Percentiles rank a stretch among this genome's conserved stretches.
These are phyloP conservation scores for Earliella scabrosa DNA, from an alignment of 1,284 basidiomycete species.

Conservation along the genomic window DNA sequence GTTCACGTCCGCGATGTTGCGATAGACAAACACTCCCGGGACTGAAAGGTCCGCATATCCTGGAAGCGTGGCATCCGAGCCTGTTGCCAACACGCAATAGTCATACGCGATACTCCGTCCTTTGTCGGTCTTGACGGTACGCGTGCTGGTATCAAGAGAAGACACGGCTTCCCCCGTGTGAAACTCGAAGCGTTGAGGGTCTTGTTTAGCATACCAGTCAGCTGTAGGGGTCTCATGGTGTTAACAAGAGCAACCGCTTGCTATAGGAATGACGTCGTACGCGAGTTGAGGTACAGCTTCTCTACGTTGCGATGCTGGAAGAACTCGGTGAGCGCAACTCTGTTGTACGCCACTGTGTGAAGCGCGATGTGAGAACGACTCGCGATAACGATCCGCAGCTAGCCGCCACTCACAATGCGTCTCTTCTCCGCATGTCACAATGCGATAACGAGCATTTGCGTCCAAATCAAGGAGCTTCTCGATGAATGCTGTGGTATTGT, in stretches of 20 bases:
- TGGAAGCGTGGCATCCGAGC: constrained; percentile 72
- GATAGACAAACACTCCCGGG: constrained; percentile 72
- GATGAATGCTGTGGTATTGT: constrained; percentile 51
- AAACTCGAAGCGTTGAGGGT: constrained; percentile 55
- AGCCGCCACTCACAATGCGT: constrained; percentile 31
- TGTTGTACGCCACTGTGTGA: constrained; percentile 45
- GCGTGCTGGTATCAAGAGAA: constrained; percentile 47
- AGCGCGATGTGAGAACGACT: not conserved
- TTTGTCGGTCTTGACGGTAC: constrained; percentile 51
- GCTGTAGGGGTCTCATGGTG: too few species aligned
- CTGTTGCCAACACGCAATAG: constrained; percentile 72
- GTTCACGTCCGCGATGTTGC: constrained; percentile 72
- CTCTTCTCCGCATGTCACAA: constrained; percentile 69
- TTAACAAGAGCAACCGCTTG: too few species aligned
- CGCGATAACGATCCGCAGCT: not conserved
- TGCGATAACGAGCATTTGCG: constrained; percentile 49
- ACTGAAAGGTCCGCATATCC: constrained; percentile 55
- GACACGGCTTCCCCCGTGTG: constrained; percentile 59
- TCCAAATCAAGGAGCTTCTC: constrained; percentile 68
- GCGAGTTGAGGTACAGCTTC: constrained; percentile 67
- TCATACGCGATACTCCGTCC: constrained; percentile 59
- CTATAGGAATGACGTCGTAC: constrained; percentile 29
- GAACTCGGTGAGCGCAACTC: constrained; percentile 67
- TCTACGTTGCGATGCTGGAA: constrained; percentile 68
- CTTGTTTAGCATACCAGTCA: constrained; percentile 65